Base-by-base conservation (phyloP, 768 basidiomycete species). In the Paxillus rubicundulus region DNA sequence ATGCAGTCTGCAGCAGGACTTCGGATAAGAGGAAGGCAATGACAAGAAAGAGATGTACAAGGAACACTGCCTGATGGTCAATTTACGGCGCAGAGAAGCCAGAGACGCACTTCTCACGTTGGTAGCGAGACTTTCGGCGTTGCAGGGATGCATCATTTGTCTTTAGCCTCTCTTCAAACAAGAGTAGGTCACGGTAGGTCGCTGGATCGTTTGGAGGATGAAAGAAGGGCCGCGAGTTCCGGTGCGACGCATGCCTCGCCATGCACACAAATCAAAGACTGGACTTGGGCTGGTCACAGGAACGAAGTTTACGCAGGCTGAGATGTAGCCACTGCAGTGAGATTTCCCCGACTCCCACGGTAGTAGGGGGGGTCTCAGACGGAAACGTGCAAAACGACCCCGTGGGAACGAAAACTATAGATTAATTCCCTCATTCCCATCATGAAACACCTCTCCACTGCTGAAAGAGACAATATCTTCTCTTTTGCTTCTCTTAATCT, bases 131-230 rank as follows among this genome's bases (percentile, higher is more conserved):
- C 70, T 94, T 94, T 50, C 92, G 76, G 27, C 81, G 79, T 61
- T 88, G 86, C 14, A 95, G 75, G 54, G 78, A 81, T n/a, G 86
- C 81, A 5, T 92, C 92, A 64, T 89, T 98, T 17, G 89, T 87
- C 74, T 97, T 97, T 53, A 99, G 82, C n/a, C 96, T 80, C 66
- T 98, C 95, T 72, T 99, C 96, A 54, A 98, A 98, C 41, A 92
- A 74, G 20, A 98, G 79, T 13, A 99, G 74, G 67, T 99, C 96
- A 41, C 88, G 77, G 69, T 88, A 92, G 2, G 93, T 94, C 12
- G 86, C 77, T 46, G 77, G 77, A 68, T 95, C 93, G 61, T 83
- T 83, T 34, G 85, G 72, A 0, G 92, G 89, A 56, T 77, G 66
- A 63, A 76, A 85, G 1, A 78, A 71, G 33, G 65, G 61, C 37